Evolutionary conservation across 306 rosid species (phyloP).

Genomic region (Corylus heterophylla): DNA sequence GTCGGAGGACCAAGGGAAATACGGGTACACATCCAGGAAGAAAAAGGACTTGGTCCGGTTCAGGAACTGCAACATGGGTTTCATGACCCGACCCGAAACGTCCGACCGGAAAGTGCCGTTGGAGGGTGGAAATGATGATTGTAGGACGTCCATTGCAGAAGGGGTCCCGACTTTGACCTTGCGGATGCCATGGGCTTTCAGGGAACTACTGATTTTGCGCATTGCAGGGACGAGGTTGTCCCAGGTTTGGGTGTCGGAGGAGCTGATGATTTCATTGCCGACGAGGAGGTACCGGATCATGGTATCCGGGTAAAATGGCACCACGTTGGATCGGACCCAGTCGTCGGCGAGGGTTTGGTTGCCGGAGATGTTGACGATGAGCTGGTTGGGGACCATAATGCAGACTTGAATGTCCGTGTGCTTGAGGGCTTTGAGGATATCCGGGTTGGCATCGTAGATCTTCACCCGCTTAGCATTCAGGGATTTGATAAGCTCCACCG

Average conservation of each 20-base stretch:
- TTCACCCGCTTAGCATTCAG: constrained; percentile 65
- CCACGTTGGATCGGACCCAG: constrained; percentile 57
- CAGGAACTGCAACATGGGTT: constrained; percentile 67
- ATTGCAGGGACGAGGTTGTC: constrained; percentile 62
- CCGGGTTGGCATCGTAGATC: constrained; percentile 48
- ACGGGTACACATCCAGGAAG: constrained; percentile 80
- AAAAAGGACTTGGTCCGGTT: constrained; percentile 66
- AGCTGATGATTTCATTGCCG: constrained; percentile 70
- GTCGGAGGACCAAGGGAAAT: constrained; percentile 62
- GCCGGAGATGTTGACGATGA: constrained; percentile 53
- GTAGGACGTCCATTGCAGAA: constrained; percentile 59
- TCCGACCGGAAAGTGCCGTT: constrained; percentile 71
- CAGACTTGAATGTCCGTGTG: constrained; percentile 60
- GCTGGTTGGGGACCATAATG: constrained; percentile 68
- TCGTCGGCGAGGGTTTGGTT: constrained; percentile 55
- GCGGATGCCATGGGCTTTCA: constrained; percentile 33
- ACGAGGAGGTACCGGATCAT: constrained; percentile 75
- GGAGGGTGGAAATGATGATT: constrained; percentile 77
- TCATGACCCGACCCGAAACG: constrained; percentile 44
- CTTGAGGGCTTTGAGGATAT: constrained; percentile 53
- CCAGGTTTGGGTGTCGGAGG: constrained; percentile 44
- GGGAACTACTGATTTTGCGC: constrained; percentile 47
- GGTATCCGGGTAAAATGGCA: constrained; percentile 53
- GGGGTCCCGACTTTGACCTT: constrained; percentile 80
- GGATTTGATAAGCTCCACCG: constrained; percentile 50